A percentile compares a stretch with the other conserved stretches of the same genome.
phyloP scores from a whole-genome alignment of 371 early-diverging fungal genomes.

The Mortierella polycephala region DNA sequence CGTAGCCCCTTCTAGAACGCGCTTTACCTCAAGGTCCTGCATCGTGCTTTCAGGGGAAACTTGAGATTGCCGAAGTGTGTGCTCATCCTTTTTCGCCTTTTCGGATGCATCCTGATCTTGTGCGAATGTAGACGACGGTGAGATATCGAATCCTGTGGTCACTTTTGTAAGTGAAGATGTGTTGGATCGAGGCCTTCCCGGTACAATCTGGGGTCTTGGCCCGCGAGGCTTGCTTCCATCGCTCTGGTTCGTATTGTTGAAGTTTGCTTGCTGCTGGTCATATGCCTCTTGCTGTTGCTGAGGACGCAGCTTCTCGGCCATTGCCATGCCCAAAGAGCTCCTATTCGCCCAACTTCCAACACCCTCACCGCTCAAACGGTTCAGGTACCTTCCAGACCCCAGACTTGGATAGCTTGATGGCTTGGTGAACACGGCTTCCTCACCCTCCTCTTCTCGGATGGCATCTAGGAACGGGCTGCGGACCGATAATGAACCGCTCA shows the following conservation, averaged over 20 bases:
- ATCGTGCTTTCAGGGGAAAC: slow-evolving; percentile 45
- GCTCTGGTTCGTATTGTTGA: slow-evolving; percentile 33
- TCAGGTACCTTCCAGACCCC: slow-evolving; percentile 25
- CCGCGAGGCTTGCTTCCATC: slow-evolving; percentile 48
- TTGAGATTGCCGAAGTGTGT: slow-evolving; percentile 21
- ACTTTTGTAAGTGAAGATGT: slow-evolving; percentile 26
- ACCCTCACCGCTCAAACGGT: slow-evolving; percentile 30
- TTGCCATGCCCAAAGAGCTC: slow-evolving; percentile 12
- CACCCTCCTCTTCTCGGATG: slow-evolving; percentile 52
- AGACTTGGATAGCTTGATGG: slow-evolving; percentile 49
- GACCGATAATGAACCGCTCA: slow-evolving; percentile 52
- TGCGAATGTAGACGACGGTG: background rate
- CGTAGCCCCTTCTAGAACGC: slow-evolving; percentile 49
- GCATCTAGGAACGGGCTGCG: slow-evolving; percentile 50
- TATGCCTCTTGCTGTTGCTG: slow-evolving; percentile 2
- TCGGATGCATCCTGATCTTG: background rate
- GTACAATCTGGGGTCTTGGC: slow-evolving; percentile 41
- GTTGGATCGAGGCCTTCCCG: slow-evolving; percentile 45
- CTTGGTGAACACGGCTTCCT: slow-evolving; percentile 41
- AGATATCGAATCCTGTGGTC: slow-evolving; percentile 38
- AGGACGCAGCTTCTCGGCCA: slow-evolving; percentile 24
- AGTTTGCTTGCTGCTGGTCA: slow-evolving; percentile 30
- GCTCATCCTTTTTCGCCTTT: slow-evolving; percentile 4
- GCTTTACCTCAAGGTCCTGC: slow-evolving; percentile 52
- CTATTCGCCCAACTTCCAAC: slow-evolving; percentile 10